Conservation (phyloP, 768 basidiomycete genomes). For the Tulasnella sp. region DNA sequence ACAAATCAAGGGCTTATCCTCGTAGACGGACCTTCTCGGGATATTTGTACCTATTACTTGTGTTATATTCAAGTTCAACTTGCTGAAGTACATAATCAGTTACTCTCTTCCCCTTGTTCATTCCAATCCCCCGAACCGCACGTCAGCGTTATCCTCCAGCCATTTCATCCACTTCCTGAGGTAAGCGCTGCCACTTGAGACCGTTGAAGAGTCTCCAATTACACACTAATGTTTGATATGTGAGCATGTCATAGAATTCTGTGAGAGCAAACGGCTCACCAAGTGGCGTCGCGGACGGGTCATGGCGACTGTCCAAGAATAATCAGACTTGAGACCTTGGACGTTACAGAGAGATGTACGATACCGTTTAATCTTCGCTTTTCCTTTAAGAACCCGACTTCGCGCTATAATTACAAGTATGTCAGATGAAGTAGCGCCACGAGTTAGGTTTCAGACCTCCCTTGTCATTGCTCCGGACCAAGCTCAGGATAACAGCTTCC, state of each 20-base stretch:
- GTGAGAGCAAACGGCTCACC: conserved; percentile 40
- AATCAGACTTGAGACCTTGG: neutral
- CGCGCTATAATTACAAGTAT: conserved; percentile 44
- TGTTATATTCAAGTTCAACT: neutral
- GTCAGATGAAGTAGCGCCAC: neutral
- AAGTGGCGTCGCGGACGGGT: conserved; percentile 83
- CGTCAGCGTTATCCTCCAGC: conserved; percentile 85
- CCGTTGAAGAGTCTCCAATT: conserved; percentile 89
- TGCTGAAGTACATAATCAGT: neutral
- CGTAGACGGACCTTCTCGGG: neutral
- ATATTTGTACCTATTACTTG: neutral
- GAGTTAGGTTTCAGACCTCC: conserved; percentile 31
- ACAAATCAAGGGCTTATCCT: neutral
- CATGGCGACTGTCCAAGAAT: conserved; percentile 86
- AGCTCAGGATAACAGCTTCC: conserved; percentile 83
- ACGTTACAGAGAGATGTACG: conserved; percentile 23
- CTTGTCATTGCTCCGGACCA: conserved; percentile 86
- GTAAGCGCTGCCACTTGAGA: conserved; percentile 73
- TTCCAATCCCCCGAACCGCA: conserved; percentile 62
- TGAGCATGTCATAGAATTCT: neutral
- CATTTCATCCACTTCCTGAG: conserved; percentile 85
- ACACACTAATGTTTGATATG: conserved; percentile 52
- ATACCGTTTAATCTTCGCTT: conserved; percentile 81
- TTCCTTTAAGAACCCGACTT: conserved; percentile 93
- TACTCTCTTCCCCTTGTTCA: neutral